These are phyloP conservation scores for Suhomyces faveliae DNA, from an alignment of 805 yeast genomes.

Conservation along the genomic window DNA sequence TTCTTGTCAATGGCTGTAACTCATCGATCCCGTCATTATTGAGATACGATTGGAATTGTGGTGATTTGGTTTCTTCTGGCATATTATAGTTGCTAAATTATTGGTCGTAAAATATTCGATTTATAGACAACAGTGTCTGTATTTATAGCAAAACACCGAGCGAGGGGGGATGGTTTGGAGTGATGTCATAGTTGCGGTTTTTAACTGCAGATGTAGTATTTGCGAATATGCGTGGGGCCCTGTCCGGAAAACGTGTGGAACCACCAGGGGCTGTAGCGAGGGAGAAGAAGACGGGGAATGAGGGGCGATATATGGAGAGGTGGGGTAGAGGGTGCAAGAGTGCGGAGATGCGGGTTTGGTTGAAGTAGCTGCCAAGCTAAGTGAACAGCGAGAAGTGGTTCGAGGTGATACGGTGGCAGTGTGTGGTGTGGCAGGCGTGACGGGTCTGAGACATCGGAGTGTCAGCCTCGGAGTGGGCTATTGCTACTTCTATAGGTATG, in stretches of 20 bases:
- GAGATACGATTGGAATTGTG: slow-evolving; percentile 50
- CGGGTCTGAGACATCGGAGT: not conserved
- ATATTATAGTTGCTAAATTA: not conserved
- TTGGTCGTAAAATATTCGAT: not conserved
- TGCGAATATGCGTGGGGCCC: not conserved
- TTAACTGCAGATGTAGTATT: not conserved
- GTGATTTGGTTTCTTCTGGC: slow-evolving; percentile 13
- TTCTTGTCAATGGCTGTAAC: slow-evolving; percentile 59
- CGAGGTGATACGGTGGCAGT: not conserved
- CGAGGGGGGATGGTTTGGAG: not conserved
- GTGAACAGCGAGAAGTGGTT: not conserved
- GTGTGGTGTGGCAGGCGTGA: not conserved
- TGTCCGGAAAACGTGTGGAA: not conserved
- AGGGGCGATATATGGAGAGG: not conserved
- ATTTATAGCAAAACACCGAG: slow-evolving; percentile 1
- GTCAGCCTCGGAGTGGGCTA: not conserved
- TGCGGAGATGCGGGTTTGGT: not conserved
- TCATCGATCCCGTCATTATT: slow-evolving; percentile 75
- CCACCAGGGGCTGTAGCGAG: not conserved
- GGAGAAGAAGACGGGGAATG: not conserved
- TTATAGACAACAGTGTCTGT: not conserved
- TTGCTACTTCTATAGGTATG: too few species aligned
- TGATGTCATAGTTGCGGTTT: slow-evolving; percentile 6
- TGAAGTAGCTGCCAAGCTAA: not conserved
- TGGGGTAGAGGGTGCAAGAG: not conserved